These are phyloP conservation scores for Colletotrichum horii DNA, from an alignment of 2,329 filamentous ascomycete genomes.

Conservation along the genomic window DNA sequence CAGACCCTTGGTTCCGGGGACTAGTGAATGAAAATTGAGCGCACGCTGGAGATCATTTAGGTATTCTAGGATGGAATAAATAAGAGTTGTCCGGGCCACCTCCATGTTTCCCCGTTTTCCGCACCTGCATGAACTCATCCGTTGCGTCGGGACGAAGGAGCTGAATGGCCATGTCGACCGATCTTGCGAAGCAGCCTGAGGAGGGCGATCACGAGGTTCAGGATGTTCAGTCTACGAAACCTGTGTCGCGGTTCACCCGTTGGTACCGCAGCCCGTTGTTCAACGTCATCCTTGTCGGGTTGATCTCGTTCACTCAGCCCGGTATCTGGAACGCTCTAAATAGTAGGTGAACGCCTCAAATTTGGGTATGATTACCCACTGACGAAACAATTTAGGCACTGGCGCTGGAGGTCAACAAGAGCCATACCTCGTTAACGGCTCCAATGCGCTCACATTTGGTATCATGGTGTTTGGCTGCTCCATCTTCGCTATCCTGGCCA, in stretches of 20 bases:
- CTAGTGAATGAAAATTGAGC: not conserved
- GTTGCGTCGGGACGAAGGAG: not conserved
- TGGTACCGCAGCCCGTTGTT: conserved; percentile 51
- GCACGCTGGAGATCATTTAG: not conserved
- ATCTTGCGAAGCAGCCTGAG: conserved; percentile 8
- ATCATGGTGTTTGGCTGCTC: conserved; percentile 52
- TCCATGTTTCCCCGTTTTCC: not conserved
- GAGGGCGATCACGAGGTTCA: conserved; percentile 2
- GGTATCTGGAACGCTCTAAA: conserved; percentile 54
- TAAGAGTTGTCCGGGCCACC: not conserved
- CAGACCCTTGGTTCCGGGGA: not conserved
- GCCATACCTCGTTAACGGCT: conserved; percentile 71
- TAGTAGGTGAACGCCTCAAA: conserved; percentile 24
- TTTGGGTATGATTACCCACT: not conserved
- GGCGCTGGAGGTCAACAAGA: conserved; percentile 71
- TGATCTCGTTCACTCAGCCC: conserved; percentile 49
- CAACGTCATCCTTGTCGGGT: conserved; percentile 49
- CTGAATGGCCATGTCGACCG: conserved; percentile 1
- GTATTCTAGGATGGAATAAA: not conserved
- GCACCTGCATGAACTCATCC: conserved; percentile 8
- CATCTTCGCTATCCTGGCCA: conserved; percentile 42
- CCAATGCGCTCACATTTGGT: conserved; percentile 72
- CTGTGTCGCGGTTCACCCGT: conserved; percentile 32
- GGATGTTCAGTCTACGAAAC: conserved; percentile 21
- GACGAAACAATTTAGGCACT: conserved; percentile 15